Percentiles rank a stretch among this genome's conserved stretches.
Evolutionary conservation across 225 moss, liverwort and hornwort species (phyloP).

Genomic region (Rhytidiadelphus loreus): DNA sequence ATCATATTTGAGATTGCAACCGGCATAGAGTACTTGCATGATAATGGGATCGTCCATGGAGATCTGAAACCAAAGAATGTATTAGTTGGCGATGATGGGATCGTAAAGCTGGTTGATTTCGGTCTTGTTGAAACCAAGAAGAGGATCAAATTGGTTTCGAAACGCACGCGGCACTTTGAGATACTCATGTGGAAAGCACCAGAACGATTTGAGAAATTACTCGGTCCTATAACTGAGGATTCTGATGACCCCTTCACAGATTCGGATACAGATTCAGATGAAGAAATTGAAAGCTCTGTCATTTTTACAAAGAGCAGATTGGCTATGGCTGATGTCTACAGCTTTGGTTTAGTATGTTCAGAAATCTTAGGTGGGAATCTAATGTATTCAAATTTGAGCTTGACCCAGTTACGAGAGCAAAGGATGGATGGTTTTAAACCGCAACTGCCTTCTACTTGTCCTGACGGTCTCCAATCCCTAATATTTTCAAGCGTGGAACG

Average conservation of each 20-base stretch:
- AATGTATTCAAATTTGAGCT: neutral
- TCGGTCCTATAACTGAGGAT: neutral
- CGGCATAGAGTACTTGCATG: neutral
- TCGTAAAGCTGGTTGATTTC: neutral
- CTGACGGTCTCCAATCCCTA: fast-evolving
- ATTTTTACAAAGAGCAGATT: neutral
- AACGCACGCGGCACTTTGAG: neutral
- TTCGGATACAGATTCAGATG: neutral
- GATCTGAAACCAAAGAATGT: neutral
- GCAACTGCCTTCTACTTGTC: neutral
- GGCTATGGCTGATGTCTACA: neutral
- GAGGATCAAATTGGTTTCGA: neutral
- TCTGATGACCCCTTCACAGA: neutral
- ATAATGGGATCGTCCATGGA: neutral
- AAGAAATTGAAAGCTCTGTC: neutral
- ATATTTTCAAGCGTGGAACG: neutral
- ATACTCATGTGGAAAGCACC: neutral
- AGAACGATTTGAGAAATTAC: neutral
- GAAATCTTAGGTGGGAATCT: neutral
- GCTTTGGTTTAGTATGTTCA: neutral
- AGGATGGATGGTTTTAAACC: neutral
- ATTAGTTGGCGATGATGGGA: neutral
- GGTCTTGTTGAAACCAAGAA: neutral
- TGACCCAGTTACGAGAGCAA: neutral
- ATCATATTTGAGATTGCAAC: neutral